Evolutionary conservation across 2,329 filamentous ascomycete species (phyloP).

Genomic region (Ceratocystis papillata): DNA sequence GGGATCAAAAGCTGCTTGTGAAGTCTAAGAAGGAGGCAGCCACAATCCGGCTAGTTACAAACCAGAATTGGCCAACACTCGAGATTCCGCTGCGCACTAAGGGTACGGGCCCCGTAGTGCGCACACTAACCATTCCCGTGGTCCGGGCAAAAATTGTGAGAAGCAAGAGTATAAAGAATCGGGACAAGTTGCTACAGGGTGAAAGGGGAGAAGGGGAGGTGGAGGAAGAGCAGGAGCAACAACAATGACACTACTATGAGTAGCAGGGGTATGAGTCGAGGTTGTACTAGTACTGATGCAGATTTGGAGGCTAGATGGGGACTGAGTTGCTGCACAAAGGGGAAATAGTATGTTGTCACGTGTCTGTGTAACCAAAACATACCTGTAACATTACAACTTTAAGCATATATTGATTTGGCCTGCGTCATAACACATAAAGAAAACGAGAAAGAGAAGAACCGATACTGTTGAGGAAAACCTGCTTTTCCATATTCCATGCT

Average conservation of each 20-base stretch:
- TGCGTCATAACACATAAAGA: not conserved
- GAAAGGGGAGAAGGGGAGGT: not conserved
- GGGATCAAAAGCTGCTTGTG: conserved; percentile 16
- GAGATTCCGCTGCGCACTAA: not conserved
- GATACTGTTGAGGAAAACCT: not conserved
- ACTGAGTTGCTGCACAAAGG: not conserved
- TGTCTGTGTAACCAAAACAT: not conserved
- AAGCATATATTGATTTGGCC: not conserved
- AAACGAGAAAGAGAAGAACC: not conserved
- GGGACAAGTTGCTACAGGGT: not conserved
- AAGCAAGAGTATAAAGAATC: not conserved
- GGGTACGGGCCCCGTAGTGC: not conserved
- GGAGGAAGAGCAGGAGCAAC: no score
- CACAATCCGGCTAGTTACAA: not conserved
- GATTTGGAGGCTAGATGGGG: no score
- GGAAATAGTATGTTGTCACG: conserved; percentile 1
- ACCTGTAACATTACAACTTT: conserved; percentile 12
- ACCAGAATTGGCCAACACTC: conserved; percentile 9
- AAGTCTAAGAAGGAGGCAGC: not conserved
- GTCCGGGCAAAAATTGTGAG: not conserved
- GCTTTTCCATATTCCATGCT: no score
- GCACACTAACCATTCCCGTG: conserved; percentile 19
- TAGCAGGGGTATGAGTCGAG: no score
- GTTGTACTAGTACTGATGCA: no score
- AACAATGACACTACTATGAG: no score